Percentiles rank a stretch among this genome's conserved stretches.
Evolutionary conservation across 2,329 filamentous ascomycete genomes (phyloP).

Genomic region (Pseudocercospora fuligena): DNA sequence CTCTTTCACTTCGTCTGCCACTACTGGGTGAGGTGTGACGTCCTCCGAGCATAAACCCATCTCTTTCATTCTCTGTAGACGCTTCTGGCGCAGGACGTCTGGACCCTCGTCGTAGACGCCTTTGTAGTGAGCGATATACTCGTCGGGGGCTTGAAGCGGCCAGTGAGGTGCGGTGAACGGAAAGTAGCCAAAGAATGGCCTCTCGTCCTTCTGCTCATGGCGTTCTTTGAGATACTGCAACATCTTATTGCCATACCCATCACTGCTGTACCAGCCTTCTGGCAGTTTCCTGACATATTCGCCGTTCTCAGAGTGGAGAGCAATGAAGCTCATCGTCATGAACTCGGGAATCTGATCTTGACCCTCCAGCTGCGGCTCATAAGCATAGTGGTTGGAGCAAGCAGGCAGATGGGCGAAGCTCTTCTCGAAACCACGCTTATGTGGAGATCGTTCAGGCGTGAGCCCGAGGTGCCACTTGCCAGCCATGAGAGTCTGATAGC

Average conservation of each 20-base stretch:
- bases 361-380: conserved; percentile 52
- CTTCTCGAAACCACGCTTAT: conserved; percentile 62
- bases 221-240: conserved; percentile 44
- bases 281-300: conserved; percentile 47
- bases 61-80: conserved; percentile 61
- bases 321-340: conserved; percentile 50
- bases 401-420: conserved; percentile 65
- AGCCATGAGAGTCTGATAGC: conserved; percentile 65
- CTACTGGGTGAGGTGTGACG: conserved; percentile 57
- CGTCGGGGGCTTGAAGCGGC: conserved; percentile 64
- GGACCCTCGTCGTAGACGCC: conserved; percentile 67
- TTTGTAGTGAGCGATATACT: conserved; percentile 61
- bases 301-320: conserved; percentile 46
- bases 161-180: conserved; percentile 68
- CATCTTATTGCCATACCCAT: conserved; percentile 49
- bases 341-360: conserved; percentile 46
- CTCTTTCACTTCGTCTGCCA: conserved; percentile 54
- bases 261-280: conserved; percentile 45
- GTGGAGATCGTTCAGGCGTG: conserved; percentile 61
- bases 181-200: conserved; percentile 64
- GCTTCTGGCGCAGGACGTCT: conserved; percentile 58
- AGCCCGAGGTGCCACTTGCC: conserved; percentile 69
- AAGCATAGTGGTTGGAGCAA: conserved; percentile 63
- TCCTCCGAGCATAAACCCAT: conserved; percentile 60
- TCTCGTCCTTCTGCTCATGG: conserved; percentile 42